Evolutionary conservation across 495 filamentous ascomycete genomes (phyloP), one percentile per base, ranked within the genome.

Genomic region (Tuber brumale): DNA sequence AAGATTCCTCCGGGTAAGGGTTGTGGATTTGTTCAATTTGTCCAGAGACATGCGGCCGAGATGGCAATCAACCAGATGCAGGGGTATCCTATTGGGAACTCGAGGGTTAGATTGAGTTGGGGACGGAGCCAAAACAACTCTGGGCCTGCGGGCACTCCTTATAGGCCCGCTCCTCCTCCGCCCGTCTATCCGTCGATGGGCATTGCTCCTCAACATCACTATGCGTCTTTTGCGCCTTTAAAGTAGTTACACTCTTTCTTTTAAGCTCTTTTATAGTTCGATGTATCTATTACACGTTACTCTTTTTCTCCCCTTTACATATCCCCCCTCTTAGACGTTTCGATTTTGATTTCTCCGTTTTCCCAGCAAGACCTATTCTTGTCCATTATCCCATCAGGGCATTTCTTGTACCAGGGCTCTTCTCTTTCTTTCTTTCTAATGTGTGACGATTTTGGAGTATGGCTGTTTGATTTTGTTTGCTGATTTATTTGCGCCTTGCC

Each of bases 21-120:
- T 78, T 99, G 95, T 82, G 95, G 95, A 71, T 99, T 99, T 83
- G 95, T 99, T 70, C 95, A 99, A 84, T 99, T 99, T 81, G 96
- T 99, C 72, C 95, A 99, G 85, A 94, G 95, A 77, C 95, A 99
- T 85, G 95, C 95, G 27, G 95, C 95, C 35, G 95, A 99, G 87
- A 99, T 99, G 95, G 95, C 95, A 74, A 99, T 99, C 88, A 99
- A 99, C 87, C 95, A 99, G 86, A 99, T 99, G 95, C 95, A 99
- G 86, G 95, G 95, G 51, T 99, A 99, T 85, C 95, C 95, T 57
- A 99, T 99, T 81, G 95, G 95, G 72, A 99, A 99, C 87, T 99
- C 95, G 27, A 93, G 95, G 74, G 95, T 99, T 69, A 93, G 95
- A 80, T 89, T 99, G 79, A 95, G 92, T 81, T 99, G 95, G 95